A percentile compares a stretch with the other conserved stretches of the same genome.
Evolutionary conservation across 2,329 filamentous ascomycete genomes (phyloP).

Genomic region (Epichloe hybrida): DNA sequence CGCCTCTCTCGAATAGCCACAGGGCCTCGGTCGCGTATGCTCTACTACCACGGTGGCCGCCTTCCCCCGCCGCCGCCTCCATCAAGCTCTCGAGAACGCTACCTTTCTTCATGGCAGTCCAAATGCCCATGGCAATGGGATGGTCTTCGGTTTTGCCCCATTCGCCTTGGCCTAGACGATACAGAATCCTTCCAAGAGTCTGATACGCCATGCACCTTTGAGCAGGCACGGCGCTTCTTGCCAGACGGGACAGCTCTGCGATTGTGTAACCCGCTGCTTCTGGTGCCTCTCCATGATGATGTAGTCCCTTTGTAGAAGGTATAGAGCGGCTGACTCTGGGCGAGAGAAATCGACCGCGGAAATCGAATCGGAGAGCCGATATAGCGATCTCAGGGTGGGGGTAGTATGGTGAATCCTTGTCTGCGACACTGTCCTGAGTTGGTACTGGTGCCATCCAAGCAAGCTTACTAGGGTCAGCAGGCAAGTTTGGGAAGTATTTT

Average conservation of each 20-base stretch:
- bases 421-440: slow-evolving; percentile 48
- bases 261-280: slow-evolving; percentile 93
- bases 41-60: slow-evolving; percentile 64
- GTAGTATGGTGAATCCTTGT: slow-evolving; percentile 67
- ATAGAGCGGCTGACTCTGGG: slow-evolving; percentile 62
- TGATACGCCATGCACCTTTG: slow-evolving; percentile 89
- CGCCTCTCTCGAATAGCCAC: slow-evolving; percentile 68
- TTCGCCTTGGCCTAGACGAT: slow-evolving; percentile 61
- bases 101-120: slow-evolving; percentile 65
- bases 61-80: slow-evolving; percentile 56
- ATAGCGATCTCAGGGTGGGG: slow-evolving; percentile 61
- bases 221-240: slow-evolving; percentile 67
- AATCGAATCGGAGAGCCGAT: slow-evolving; percentile 76
- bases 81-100: slow-evolving; percentile 63
- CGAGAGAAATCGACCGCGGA: slow-evolving; percentile 66
- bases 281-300: slow-evolving; percentile 86
- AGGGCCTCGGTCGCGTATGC: slow-evolving; percentile 81
- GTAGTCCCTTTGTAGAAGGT: slow-evolving; percentile 65
- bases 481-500: slow-evolving; percentile 86
- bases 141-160: slow-evolving; percentile 47
- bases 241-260: slow-evolving; percentile 67
- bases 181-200: slow-evolving; percentile 74
- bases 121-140: slow-evolving; percentile 64
- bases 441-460: slow-evolving; percentile 78
- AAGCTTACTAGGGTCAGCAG: slow-evolving; percentile 71